Percentiles rank a stretch among this genome's conserved stretches.
phyloP scores from a whole-genome alignment of 495 filamentous ascomycete species.

The Hypoxylon trugodes region DNA sequence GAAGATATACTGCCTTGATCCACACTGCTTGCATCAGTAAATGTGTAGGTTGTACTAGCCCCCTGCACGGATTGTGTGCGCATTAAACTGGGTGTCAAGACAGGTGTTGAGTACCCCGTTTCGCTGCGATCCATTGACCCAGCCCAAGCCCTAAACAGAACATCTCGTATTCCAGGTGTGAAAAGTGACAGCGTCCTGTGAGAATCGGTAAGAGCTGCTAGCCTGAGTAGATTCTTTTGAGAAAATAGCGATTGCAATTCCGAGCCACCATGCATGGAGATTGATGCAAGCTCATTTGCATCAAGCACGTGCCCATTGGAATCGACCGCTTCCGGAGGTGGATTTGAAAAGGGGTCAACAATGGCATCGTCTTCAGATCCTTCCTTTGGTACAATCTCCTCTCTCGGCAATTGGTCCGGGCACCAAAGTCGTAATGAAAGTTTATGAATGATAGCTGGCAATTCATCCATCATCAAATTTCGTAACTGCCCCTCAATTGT shows the following conservation, averaged over 20 bases:
- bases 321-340: conserved; percentile 80
- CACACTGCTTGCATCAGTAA: conserved; percentile 62
- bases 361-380: conserved; percentile 57
- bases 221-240: conserved; percentile 83
- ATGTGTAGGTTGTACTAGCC: conserved; percentile 69
- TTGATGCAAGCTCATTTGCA: conserved; percentile 72
- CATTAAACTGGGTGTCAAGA: conserved; percentile 62
- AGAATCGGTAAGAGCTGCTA: conserved; percentile 79
- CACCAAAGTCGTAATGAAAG: conserved; percentile 90
- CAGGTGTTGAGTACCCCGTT: conserved; percentile 61
- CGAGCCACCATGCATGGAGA: conserved; percentile 77
- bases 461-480: conserved; percentile 94
- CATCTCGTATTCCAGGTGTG: conserved; percentile 82
- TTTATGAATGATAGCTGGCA: conserved; percentile 94
- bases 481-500: conserved; percentile 96
- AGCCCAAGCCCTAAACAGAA: conserved; percentile 91
- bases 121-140: conserved; percentile 78
- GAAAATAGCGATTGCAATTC: conserved; percentile 87
- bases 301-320: conserved; percentile 78
- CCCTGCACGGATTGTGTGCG: conserved; percentile 70
- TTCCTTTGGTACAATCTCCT: conserved; percentile 57
- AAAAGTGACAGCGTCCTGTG: conserved; percentile 88
- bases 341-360: conserved; percentile 81
- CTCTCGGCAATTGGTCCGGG: conserved; percentile 77
- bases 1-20: conserved; percentile 57